Conservation (phyloP, 176 grass and related monocot species). For the Oryza punctata region DNA sequence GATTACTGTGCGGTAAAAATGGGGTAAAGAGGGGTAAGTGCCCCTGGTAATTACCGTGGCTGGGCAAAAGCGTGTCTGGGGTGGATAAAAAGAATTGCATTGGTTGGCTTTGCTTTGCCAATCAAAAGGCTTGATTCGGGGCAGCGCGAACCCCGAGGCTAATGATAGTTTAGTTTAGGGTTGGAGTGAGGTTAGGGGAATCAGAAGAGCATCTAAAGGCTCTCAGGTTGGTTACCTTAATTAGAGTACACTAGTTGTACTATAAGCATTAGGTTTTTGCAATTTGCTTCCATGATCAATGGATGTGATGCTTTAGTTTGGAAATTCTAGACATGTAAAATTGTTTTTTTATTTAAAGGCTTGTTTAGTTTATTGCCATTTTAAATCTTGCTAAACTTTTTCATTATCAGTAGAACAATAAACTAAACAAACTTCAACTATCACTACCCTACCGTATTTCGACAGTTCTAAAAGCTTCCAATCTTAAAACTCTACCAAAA, state of each 20-base stretch:
- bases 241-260: background rate
- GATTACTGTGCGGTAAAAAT: background rate
- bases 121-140: slow-evolving; percentile 39
- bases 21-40: background rate
- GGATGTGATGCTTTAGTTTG: background rate
- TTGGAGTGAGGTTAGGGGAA: slow-evolving; percentile 2
- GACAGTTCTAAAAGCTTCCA: too few relatives aligned
- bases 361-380: too few relatives aligned
- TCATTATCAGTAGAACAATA: too few relatives aligned
- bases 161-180: slow-evolving; percentile 43
- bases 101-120: background rate
- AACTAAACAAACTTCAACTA: too few relatives aligned
- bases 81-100: slow-evolving; percentile 2
- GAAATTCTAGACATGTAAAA: background rate
- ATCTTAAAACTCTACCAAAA: too few relatives aligned
- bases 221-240: background rate
- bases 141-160: background rate
- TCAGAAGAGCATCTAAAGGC: slow-evolving; percentile 35
- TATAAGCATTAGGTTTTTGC: background rate
- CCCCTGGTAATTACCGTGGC: background rate
- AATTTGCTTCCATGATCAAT: background rate
- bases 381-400: too few relatives aligned
- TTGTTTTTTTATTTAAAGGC: background rate
- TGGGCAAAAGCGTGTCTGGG: slow-evolving; percentile 27
- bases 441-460: too few relatives aligned